Conservation (phyloP, 1,284 basidiomycete species). For the Ceratobasidium sp. region DNA sequence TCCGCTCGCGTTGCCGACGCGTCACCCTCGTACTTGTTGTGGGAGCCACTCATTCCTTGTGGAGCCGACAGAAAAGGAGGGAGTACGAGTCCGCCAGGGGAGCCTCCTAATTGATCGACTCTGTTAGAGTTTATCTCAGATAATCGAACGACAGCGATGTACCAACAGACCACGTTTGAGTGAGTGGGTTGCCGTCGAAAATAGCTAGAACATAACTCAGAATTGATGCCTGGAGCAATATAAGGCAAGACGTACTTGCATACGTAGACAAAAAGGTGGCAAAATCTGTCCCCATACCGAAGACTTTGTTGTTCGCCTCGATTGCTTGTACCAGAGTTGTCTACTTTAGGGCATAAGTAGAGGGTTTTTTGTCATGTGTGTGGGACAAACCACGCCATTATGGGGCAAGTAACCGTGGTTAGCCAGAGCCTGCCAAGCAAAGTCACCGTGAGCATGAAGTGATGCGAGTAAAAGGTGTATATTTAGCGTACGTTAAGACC, state of each 20-base stretch:
- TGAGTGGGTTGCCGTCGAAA: background rate
- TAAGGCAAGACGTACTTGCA: background rate
- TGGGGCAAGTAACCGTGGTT: slow-evolving; percentile 27
- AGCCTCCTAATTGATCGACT: background rate
- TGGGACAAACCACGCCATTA: slow-evolving; percentile 20
- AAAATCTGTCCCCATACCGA: slow-evolving; percentile 19
- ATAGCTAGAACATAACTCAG: background rate
- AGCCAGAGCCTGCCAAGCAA: slow-evolving; percentile 8
- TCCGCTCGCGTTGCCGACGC: slow-evolving; percentile 35
- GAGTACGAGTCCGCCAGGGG: background rate
- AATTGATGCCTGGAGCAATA: background rate
- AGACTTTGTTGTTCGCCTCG: slow-evolving; percentile 14
- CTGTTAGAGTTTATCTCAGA: background rate
- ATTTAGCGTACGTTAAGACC: slow-evolving; percentile 25
- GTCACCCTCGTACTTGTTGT: slow-evolving; percentile 36
- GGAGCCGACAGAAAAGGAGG: slow-evolving; percentile 15
- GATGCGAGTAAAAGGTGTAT: background rate
- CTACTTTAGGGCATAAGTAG: background rate
- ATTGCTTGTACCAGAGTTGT: background rate
- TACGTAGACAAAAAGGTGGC: background rate
- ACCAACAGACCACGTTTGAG: slow-evolving; percentile 14
- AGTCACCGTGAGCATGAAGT: background rate
- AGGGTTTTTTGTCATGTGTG: background rate
- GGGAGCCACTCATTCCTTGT: slow-evolving; percentile 29
- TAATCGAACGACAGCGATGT: background rate